Conservation (phyloP, 257 asterid species). For the Thymus quinquecostatus region DNA sequence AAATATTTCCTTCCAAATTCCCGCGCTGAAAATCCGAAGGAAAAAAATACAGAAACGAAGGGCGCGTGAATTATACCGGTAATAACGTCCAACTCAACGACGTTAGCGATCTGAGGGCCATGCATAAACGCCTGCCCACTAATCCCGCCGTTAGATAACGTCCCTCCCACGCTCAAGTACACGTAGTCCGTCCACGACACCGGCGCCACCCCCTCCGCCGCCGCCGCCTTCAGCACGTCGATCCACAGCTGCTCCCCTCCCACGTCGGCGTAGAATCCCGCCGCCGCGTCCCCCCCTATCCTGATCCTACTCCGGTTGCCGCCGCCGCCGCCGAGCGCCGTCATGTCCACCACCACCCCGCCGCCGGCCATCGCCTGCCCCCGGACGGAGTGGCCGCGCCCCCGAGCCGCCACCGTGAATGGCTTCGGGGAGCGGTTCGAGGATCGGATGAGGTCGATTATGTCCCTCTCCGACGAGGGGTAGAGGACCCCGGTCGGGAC, state of each 20-base stretch:
- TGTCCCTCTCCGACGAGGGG: constrained; percentile 51
- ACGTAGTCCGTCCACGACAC: constrained; percentile 80
- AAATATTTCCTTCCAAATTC: background rate
- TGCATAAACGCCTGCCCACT: constrained; percentile 64
- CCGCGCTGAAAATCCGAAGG: background rate
- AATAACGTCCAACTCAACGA: constrained; percentile 62
- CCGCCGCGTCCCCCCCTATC: constrained; percentile 34
- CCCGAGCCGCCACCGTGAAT: constrained; percentile 58
- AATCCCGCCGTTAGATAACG: constrained; percentile 75
- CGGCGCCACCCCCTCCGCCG: constrained; percentile 52
- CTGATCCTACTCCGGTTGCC: constrained; percentile 25
- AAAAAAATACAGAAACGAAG: background rate
- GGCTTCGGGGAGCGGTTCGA: constrained; percentile 46
- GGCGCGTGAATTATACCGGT: constrained; percentile 43
- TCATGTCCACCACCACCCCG: constrained; percentile 65
- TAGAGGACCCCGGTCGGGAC: constrained; percentile 53
- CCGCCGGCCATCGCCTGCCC: constrained; percentile 76
- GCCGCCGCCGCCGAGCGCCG: constrained; percentile 23
- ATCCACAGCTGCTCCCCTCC: constrained; percentile 74
- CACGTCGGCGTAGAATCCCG: constrained; percentile 64
- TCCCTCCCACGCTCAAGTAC: constrained; percentile 72
- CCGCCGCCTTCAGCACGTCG: constrained; percentile 47
- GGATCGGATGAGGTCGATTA: constrained; percentile 41
- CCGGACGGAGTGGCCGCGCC: constrained; percentile 65
- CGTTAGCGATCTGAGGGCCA: constrained; percentile 77